phyloP scores from a whole-genome alignment of 345 rosid species.

The Arabidopsis arenosa region DNA sequence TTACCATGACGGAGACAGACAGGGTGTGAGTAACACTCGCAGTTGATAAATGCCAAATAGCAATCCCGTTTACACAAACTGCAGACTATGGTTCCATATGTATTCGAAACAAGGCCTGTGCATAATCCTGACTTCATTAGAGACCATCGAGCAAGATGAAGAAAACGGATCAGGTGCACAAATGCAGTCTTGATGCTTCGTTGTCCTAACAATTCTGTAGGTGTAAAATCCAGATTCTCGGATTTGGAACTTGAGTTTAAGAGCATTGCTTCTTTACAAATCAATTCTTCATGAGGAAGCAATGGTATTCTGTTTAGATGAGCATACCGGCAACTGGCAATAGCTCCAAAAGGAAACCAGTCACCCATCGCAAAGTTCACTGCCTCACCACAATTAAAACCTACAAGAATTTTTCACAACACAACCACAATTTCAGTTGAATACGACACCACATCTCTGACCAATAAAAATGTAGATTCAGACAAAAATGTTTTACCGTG shows the following conservation, averaged over 20 bases:
- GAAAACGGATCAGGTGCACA: conserved; percentile 80
- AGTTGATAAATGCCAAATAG: conserved; percentile 79
- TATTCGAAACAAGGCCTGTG: conserved; percentile 56
- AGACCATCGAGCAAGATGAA: conserved; percentile 83
- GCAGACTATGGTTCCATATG: conserved; percentile 75
- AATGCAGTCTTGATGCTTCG: conserved; percentile 66
- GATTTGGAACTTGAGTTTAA: conserved; percentile 56
- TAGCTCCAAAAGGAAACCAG: conserved; percentile 96
- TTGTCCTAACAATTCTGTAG: conserved; percentile 62
- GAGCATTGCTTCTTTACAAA: conserved; percentile 95
- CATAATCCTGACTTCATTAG: conserved; percentile 70
- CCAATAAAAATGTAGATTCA: conserved; percentile 4
- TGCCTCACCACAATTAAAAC: conserved; percentile 99
- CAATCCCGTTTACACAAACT: conserved; percentile 93
- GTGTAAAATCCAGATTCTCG: conserved; percentile 64
- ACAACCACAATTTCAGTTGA: conserved; percentile 17
- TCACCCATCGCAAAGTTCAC: conserved; percentile 98
- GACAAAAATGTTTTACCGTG: conserved; percentile 62
- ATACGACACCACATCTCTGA: neutral
- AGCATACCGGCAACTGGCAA: conserved; percentile 93
- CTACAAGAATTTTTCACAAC: conserved; percentile 50
- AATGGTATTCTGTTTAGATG: conserved; percentile 87
- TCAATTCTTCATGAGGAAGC: conserved; percentile 97
- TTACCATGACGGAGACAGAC: conserved; percentile 93
- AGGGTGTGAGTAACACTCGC: conserved; percentile 67